Base-by-base conservation (phyloP, 108 stramenopile species). In the Cyclostephanos tholiformis region DNA sequence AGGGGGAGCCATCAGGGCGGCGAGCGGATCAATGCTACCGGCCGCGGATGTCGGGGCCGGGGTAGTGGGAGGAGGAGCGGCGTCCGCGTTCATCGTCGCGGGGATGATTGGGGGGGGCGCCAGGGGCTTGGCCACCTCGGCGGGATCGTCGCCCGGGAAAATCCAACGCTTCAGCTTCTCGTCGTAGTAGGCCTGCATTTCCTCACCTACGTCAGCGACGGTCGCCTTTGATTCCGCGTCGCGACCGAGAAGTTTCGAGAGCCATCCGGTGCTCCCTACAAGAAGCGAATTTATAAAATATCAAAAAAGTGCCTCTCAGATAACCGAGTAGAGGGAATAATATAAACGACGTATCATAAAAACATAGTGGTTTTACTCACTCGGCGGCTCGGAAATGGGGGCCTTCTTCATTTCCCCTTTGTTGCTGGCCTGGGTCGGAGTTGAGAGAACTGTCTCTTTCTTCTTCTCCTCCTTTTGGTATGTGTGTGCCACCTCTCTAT, bases 1-100 rank as follows among this genome's bases (percentile, higher is more conserved):
- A 55, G 95, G 93, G 20, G 93, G 95, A 29, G 95, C 95, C 95
- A 96, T 96, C 85, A 96, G 80, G 25, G 91, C 88, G 30, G 93
- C 88, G 16, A 96, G 74, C n/a, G 95, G 92, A 83, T 96, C 95
- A 60, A 77, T 86, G n/a, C 61, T 65, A 7, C 79, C 56, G 13
- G 68, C 71, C 14, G 65, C 64, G 51, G 73, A 60, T 49, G 65
- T 50, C 52, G 63, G 14, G 50, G 60, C 44, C 19, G 51, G 17
- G 76, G 72, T 38, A 57, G 68, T 5, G 71, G 66, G 29, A 58
- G 38, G 32, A 23, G 59, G 43, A 35, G 30, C 49, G 29, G 70
- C 77, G 2, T 65, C 63, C 22, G 82, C 29, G 14, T 62, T 68
- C 13, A 61, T 66, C 32, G 32, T 32, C 32, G 32, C 32, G 14